A percentile compares a stretch with the other conserved stretches of the same genome.
Conservation (phyloP, 1,284 basidiomycete species). For the Melampsora medusae region DNA sequence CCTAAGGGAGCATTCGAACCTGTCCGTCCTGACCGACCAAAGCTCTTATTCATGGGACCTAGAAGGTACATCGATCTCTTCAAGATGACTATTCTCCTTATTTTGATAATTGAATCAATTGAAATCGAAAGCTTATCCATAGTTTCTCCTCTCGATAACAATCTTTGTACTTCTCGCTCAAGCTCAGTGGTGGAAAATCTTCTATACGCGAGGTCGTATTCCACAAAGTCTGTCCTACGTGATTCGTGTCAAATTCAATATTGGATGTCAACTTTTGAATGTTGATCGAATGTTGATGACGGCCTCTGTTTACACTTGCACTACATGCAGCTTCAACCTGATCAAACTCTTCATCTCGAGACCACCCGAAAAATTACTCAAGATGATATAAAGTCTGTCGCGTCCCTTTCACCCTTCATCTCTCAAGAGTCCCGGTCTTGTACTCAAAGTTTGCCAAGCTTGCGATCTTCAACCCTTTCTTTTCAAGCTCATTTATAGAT, state of each 20-base stretch:
- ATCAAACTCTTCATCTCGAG: slow-evolving; percentile 88
- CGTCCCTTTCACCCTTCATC: slow-evolving; percentile 16
- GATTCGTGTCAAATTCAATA: neutral
- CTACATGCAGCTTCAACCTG: slow-evolving; percentile 62
- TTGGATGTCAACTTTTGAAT: neutral
- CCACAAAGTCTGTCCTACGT: slow-evolving; percentile 59
- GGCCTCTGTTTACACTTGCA: neutral
- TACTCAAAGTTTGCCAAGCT: slow-evolving; percentile 26
- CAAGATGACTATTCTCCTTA: slow-evolving; percentile 17
- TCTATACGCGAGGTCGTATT: slow-evolving; percentile 89
- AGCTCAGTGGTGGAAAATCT: slow-evolving; percentile 79
- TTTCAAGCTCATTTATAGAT: slow-evolving; percentile 75
- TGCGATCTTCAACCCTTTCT: slow-evolving; percentile 3
- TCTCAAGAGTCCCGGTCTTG: slow-evolving; percentile 33
- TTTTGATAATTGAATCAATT: too few relatives aligned
- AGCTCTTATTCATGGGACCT: slow-evolving; percentile 74
- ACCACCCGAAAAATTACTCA: slow-evolving; percentile 74
- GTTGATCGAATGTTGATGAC: neutral
- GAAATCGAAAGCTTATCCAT: too few relatives aligned
- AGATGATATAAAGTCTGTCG: slow-evolving; percentile 74
- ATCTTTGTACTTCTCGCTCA: neutral
- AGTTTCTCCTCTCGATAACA: too few relatives aligned
- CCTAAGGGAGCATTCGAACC: slow-evolving; percentile 2
- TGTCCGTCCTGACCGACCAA: slow-evolving; percentile 51
- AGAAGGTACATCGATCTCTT: slow-evolving; percentile 63